A percentile compares a stretch with the other conserved stretches of the same genome.
Evolutionary conservation across 1,284 basidiomycete genomes (phyloP).

Genomic region (Cutaneotrichosporon sp.): DNA sequence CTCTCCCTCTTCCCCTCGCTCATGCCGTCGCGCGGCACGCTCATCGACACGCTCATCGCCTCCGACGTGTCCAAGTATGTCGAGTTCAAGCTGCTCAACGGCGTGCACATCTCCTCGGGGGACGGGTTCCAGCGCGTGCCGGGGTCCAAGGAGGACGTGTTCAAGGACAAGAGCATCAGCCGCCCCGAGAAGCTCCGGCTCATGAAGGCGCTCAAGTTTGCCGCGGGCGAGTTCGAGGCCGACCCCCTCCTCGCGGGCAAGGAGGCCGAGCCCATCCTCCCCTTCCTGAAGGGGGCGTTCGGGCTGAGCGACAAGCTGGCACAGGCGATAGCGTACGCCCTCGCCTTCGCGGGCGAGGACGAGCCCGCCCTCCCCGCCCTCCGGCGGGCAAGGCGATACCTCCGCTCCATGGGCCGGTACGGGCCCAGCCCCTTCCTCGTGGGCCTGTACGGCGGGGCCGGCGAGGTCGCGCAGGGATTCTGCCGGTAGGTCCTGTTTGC

Average conservation of each 20-base stretch:
- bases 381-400: slow-evolving; percentile 67
- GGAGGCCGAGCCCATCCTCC: slow-evolving; percentile 60
- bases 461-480: slow-evolving; percentile 91
- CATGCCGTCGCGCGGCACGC: slow-evolving; percentile 74
- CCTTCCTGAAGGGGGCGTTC: slow-evolving; percentile 67
- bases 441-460: slow-evolving; percentile 89
- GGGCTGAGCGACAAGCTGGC: slow-evolving; percentile 63
- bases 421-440: slow-evolving; percentile 89
- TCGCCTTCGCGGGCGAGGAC: slow-evolving; percentile 64
- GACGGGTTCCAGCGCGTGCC: slow-evolving; percentile 64
- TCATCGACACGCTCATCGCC: slow-evolving; percentile 75
- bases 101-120: slow-evolving; percentile 59
- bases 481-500: slow-evolving; percentile 59
- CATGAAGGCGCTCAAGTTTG: slow-evolving; percentile 89
- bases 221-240: slow-evolving; percentile 70
- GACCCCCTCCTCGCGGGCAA: slow-evolving; percentile 55
- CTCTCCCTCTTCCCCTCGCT: slow-evolving; percentile 81
- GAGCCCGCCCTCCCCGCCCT: slow-evolving; percentile 69
- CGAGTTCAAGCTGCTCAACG: slow-evolving; percentile 83
- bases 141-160: slow-evolving; percentile 88
- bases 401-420: slow-evolving; percentile 81
- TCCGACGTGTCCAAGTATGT: slow-evolving; percentile 90
- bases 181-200: slow-evolving; percentile 85
- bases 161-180: slow-evolving; percentile 76
- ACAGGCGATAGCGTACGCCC: slow-evolving; percentile 67